Conservation (phyloP, 306 rosid species). For the Clitoria ternatea region DNA sequence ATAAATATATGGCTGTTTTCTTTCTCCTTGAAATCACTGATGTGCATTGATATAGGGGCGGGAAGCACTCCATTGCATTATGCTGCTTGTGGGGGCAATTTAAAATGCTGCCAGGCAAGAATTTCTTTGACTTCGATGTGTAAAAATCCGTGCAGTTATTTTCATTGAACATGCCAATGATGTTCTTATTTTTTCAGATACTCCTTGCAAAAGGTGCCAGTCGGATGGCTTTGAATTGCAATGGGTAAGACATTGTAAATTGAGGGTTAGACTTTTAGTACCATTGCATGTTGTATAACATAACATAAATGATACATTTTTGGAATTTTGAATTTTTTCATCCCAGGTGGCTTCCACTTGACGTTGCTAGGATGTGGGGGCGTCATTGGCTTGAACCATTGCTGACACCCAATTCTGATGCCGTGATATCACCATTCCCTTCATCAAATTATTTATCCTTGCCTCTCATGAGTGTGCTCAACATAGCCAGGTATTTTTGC, state of each 20-base stretch:
- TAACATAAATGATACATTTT: constrained; percentile 9
- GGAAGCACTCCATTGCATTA: constrained; percentile 98
- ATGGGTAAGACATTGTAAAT: constrained; percentile 54
- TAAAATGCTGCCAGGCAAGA: constrained; percentile 96
- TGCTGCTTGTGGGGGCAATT: constrained; percentile 98
- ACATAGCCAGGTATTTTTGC: constrained; percentile 76
- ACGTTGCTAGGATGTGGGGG: constrained; percentile 97
- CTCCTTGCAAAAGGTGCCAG: constrained; percentile 86
- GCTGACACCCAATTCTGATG: constrained; percentile 67
- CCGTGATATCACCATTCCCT: constrained; percentile 52
- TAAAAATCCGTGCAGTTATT: constrained; percentile 1
- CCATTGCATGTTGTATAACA: constrained; percentile 2
- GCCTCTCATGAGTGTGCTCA: constrained; percentile 89
- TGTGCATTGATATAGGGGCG: constrained; percentile 57
- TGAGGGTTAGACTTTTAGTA: not conserved
- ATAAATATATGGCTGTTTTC: constrained; percentile 17
- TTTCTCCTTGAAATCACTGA: constrained; percentile 1
- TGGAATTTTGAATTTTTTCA: constrained; percentile 23
- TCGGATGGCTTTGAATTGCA: constrained; percentile 78
- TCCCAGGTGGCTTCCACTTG: constrained; percentile 91
- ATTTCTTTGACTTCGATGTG: not conserved
- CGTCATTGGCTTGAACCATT: constrained; percentile 93
- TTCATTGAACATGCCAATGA: constrained; percentile 16
- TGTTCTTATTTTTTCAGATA: constrained; percentile 50
- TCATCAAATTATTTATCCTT: constrained; percentile 67